Percentiles rank a stretch among this genome's conserved stretches.
Evolutionary conservation across 2,329 filamentous ascomycete genomes (phyloP).

Genomic region (Colletotrichum gigasporum): DNA sequence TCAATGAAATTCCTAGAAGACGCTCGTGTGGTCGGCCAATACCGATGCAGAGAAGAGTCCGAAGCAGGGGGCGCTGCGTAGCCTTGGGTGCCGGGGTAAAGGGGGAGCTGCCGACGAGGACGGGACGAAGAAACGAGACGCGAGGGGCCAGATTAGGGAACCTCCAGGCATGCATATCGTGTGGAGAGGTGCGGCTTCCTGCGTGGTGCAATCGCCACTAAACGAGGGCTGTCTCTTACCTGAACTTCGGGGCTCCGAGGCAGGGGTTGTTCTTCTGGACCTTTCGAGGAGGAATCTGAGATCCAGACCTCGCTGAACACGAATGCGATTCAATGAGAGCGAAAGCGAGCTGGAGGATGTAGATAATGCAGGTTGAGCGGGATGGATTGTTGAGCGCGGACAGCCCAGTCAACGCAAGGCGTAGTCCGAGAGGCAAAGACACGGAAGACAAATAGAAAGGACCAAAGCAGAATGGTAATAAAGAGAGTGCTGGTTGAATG

Average conservation of each 20-base stretch:
- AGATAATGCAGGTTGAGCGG: background rate
- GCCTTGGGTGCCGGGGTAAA: slow-evolving; percentile 21
- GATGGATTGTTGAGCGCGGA: background rate
- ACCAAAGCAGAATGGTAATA: background rate
- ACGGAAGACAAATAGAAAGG: background rate
- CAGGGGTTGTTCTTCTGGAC: background rate
- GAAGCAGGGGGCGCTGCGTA: slow-evolving; percentile 27
- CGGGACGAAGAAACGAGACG: slow-evolving; percentile 28
- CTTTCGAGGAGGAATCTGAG: background rate
- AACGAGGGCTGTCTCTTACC: slow-evolving; percentile 27
- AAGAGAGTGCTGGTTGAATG: background rate
- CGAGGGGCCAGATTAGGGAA: slow-evolving; percentile 24
- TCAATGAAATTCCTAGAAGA: slow-evolving; percentile 29
- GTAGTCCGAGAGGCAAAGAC: background rate
- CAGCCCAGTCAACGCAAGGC: background rate
- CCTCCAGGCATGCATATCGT: slow-evolving; percentile 26
- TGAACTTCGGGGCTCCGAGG: slow-evolving; percentile 10
- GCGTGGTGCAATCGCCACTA: slow-evolving; percentile 26
- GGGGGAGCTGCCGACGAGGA: slow-evolving; percentile 28
- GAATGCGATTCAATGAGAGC: background rate
- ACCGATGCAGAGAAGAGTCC: slow-evolving; percentile 32
- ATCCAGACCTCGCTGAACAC: background rate
- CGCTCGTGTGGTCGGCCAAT: slow-evolving; percentile 30
- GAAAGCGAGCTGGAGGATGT: background rate
- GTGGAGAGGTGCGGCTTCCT: slow-evolving; percentile 27